phyloP scores from a whole-genome alignment of 2,329 filamentous ascomycete genomes.

The Ophiostoma himal-ulmi region DNA sequence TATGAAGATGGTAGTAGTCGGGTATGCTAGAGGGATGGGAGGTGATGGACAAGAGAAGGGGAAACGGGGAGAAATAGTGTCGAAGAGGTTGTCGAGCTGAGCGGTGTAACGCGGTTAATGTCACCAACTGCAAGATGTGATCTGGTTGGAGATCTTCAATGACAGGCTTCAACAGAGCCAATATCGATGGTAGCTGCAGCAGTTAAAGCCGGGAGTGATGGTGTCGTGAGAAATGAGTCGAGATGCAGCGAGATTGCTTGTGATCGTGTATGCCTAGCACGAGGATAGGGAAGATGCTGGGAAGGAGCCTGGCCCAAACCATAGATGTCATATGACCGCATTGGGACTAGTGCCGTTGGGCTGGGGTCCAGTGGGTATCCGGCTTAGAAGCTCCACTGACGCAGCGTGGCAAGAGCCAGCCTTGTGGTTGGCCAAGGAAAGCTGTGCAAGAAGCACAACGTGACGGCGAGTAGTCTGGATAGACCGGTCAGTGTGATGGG shows the following conservation, averaged over 20 bases:
- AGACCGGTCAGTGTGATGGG: not conserved
- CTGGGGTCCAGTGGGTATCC: constrained; percentile 15
- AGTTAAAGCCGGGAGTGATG: not conserved
- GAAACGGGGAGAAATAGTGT: not conserved
- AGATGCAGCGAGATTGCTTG: constrained; percentile 15
- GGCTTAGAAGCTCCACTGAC: constrained; percentile 20
- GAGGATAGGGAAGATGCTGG: constrained; percentile 20
- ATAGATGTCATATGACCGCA: constrained; percentile 18
- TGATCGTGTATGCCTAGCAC: constrained; percentile 24
- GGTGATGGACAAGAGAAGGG: not conserved
- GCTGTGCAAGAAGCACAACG: not conserved
- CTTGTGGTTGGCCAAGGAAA: constrained; percentile 23
- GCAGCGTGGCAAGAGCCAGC: constrained; percentile 23
- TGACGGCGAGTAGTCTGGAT: not conserved
- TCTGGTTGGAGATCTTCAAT: not conserved
- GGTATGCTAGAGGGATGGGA: not conserved
- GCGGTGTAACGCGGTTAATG: not conserved
- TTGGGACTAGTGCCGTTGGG: constrained; percentile 16
- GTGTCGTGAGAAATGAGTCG: not conserved
- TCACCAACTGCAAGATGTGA: not conserved
- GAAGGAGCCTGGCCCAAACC: constrained; percentile 11
- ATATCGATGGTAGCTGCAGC: not conserved
- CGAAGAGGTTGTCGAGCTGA: not conserved
- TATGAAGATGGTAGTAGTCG: not conserved
- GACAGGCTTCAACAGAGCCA: not conserved